phyloP scores from a whole-genome alignment of 2,329 filamentous ascomycete species.

The Gnomoniopsis sp. region DNA sequence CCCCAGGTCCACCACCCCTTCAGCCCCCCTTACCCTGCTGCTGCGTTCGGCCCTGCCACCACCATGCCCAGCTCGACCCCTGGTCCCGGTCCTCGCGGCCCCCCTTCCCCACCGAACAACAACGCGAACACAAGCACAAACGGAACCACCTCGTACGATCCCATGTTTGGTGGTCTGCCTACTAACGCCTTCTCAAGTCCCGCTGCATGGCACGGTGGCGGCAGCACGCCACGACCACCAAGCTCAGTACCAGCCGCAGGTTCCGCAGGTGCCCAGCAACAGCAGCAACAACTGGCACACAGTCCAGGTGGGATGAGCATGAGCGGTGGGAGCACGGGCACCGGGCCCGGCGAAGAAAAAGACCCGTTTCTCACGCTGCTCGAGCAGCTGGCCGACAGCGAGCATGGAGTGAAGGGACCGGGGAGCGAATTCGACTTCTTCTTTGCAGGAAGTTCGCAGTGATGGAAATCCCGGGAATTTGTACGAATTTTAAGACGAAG shows the following conservation, averaged over 20 bases:
- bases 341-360: slow-evolving; percentile 59
- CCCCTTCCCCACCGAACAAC: slow-evolving; percentile 30
- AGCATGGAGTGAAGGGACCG: slow-evolving; percentile 59
- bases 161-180: slow-evolving; percentile 56
- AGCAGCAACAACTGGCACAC: slow-evolving; percentile 24
- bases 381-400: slow-evolving; percentile 80
- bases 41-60: slow-evolving; percentile 34
- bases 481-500: not conserved
- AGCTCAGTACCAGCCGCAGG: slow-evolving; percentile 7
- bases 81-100: slow-evolving; percentile 15
- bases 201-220: slow-evolving; percentile 46
- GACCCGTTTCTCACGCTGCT: slow-evolving; percentile 77
- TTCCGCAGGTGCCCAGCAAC: slow-evolving; percentile 4
- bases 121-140: slow-evolving; percentile 29
- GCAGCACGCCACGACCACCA: slow-evolving; percentile 24
- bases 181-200: slow-evolving; percentile 52
- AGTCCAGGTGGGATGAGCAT: slow-evolving; percentile 49
- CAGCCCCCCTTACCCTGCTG: slow-evolving; percentile 32
- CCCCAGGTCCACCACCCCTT: slow-evolving; percentile 33
- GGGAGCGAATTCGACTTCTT: slow-evolving; percentile 80
- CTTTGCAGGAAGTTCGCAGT: slow-evolving; percentile 35
- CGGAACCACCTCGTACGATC: slow-evolving; percentile 44
- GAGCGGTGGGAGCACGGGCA: slow-evolving; percentile 44
- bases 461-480: slow-evolving; percentile 6
- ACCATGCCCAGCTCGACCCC: slow-evolving; percentile 20